Evolutionary conservation across 2,329 filamentous ascomycete species (phyloP), one percentile per base, ranked within the genome.

Genomic region (Drechslerella stenobrocha): DNA sequence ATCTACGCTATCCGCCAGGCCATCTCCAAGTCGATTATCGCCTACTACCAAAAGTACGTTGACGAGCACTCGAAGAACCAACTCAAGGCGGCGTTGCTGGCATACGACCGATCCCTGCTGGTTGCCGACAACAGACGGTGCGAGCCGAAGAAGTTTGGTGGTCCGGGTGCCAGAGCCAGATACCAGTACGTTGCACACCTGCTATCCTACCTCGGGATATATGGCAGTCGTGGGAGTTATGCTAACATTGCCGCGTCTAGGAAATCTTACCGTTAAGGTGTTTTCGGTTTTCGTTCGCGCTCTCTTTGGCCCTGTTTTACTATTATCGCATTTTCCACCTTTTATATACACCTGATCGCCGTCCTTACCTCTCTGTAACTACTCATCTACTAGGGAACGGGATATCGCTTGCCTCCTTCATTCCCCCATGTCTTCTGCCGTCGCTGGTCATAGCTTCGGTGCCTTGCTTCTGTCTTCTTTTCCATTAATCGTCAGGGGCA

Each of bases 1-100:
- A 85, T 96, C 81, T 96, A 97, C 82, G 93, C 93, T 79, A 90
- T 97, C 84, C 90, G 93, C 76, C 93, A 98, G 84, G 92, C 93
- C 77, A 97, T 98, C 78, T 87, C 91, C 83, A 98, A 97, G 87
- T 88, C 87, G 77, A 89, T 95, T 79, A 87, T 95, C 77, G 88
- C 90, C 81, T 96, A 96, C 88, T 97, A 96, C 88, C 92, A 96
- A 84, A 96, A 98, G 86, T 98, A 87, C 83, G 90, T 97, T 81
- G 93, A 98, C 79, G 93, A 98, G 88, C 91, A 97, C 88, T 90
- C 88, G 83, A 98, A 98, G 89, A 96, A 97, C 87, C 84, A 90
- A 82, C 86, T 98, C 78, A 98, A 97, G 90, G 88, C 92, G 82
- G 89, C 89, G 75, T 87, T 98, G 75, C 89, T 92, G 77, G 86